Percentiles rank a stretch among this genome's conserved stretches.
Conservation (phyloP, 768 basidiomycete genomes). For the Lentinus tigrinus region DNA sequence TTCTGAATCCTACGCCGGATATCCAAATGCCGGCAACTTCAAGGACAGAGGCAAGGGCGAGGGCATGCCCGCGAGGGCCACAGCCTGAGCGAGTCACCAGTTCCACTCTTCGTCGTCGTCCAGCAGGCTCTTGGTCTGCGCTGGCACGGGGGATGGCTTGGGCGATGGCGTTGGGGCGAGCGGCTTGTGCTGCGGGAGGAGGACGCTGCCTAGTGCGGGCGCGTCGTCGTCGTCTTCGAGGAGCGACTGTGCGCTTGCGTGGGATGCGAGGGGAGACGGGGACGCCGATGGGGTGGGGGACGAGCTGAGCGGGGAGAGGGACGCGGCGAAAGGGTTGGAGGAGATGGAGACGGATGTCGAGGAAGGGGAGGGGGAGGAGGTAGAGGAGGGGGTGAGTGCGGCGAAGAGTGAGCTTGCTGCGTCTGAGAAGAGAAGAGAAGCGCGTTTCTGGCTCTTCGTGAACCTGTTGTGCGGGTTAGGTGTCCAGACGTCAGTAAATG, state of each 20-base stretch:
- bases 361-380: constrained; percentile 27
- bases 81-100: constrained; percentile 38
- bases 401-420: constrained; percentile 56
- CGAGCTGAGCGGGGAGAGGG: constrained; percentile 16
- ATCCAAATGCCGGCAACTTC: too few species aligned
- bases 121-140: constrained; percentile 7
- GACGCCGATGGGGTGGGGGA: constrained; percentile 12
- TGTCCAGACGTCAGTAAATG: too few species aligned
- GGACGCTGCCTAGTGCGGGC: constrained; percentile 29
- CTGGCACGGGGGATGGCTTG: neutral
- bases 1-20: neutral
- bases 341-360: constrained; percentile 12
- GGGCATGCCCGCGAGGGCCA: neutral
- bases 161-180: constrained; percentile 17
- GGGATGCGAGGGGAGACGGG: constrained; percentile 10
- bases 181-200: constrained; percentile 31
- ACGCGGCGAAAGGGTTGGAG: constrained; percentile 17
- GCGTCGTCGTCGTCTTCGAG: constrained; percentile 35
- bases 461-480: constrained; percentile 40
- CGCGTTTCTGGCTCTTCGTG: constrained; percentile 65
- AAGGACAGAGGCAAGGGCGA: neutral
- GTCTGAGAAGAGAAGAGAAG: constrained; percentile 63
- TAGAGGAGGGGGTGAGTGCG: constrained; percentile 38
- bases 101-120: constrained; percentile 62
- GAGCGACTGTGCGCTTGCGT: constrained; percentile 28